Percentiles rank a stretch among this genome's conserved stretches.
Conservation (phyloP, 208 protist species). For the Crithidia bombi region DNA sequence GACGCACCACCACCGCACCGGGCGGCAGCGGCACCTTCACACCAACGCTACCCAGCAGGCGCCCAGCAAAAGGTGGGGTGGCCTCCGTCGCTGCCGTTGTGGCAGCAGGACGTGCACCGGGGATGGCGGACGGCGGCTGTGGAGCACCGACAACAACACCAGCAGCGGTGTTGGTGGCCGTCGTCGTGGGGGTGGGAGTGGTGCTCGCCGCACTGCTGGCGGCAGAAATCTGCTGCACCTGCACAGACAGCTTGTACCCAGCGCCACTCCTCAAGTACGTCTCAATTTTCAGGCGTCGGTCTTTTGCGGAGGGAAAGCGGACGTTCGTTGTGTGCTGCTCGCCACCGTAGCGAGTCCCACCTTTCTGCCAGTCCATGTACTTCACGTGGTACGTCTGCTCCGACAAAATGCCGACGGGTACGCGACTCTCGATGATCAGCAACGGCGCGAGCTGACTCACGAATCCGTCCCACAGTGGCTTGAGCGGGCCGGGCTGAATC, state of each 20-base stretch:
- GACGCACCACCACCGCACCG: slow-evolving; percentile 14
- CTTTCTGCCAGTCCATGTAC: slow-evolving; percentile 89
- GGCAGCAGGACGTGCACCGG: background rate
- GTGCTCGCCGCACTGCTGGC: background rate
- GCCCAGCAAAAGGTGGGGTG: slow-evolving; percentile 28
- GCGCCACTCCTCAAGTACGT: slow-evolving; percentile 65
- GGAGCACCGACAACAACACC: slow-evolving; percentile 1
- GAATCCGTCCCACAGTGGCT: slow-evolving; percentile 66
- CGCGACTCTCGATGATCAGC: slow-evolving; percentile 65
- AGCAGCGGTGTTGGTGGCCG: background rate
- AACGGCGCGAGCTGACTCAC: slow-evolving; percentile 66
- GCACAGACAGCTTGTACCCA: slow-evolving; percentile 58
- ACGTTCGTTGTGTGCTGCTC: slow-evolving; percentile 73
- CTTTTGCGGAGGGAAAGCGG: slow-evolving; percentile 78
- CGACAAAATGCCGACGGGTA: slow-evolving; percentile 58
- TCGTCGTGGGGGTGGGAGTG: background rate
- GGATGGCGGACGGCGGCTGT: slow-evolving; percentile 6
- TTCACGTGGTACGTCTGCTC: slow-evolving; percentile 82
- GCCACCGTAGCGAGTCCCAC: slow-evolving; percentile 81
- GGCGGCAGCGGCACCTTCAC: slow-evolving; percentile 34
- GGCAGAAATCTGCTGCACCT: slow-evolving; percentile 36
- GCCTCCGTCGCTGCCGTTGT: slow-evolving; percentile 21
- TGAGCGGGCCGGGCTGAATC: slow-evolving; percentile 52
- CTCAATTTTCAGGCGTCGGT: slow-evolving; percentile 79
- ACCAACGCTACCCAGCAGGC: slow-evolving; percentile 19